These are phyloP conservation scores for Sesbania bispinosa DNA, from an alignment of 306 rosid species.

Conservation along the genomic window DNA sequence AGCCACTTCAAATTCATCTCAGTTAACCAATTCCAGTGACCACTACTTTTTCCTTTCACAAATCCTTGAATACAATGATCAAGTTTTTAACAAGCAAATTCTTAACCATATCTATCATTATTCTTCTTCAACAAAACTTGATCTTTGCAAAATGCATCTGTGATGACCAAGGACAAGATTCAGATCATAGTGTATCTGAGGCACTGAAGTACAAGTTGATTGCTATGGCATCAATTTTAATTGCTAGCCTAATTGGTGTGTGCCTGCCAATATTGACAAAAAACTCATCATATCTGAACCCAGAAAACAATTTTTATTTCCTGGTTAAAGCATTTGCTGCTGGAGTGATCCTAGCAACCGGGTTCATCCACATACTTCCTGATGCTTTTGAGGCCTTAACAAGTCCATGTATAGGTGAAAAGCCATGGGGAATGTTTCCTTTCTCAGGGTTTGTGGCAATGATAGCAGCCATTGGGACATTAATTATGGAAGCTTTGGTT, in stretches of 20 bases:
- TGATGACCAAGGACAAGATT: conserved; percentile 1
- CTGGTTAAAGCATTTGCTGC: conserved; percentile 63
- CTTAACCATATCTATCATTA: neutral
- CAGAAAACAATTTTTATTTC: conserved; percentile 44
- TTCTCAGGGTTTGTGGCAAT: conserved; percentile 62
- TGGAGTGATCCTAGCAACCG: conserved; percentile 71
- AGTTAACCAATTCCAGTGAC: neutral
- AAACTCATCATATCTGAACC: conserved; percentile 28
- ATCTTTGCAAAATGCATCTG: conserved; percentile 29
- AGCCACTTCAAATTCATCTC: neutral
- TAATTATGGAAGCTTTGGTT: conserved; percentile 55
- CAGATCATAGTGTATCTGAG: conserved; percentile 11
- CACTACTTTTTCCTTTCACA: neutral
- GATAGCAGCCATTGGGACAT: conserved; percentile 53
- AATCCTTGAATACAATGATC: conserved; percentile 9
- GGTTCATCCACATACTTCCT: conserved; percentile 61
- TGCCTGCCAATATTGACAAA: conserved; percentile 46
- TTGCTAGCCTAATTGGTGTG: conserved; percentile 48
- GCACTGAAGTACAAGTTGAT: conserved; percentile 44
- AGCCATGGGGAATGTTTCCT: conserved; percentile 63
- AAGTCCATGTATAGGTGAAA: conserved; percentile 44
- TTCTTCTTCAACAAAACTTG: conserved; percentile 24
- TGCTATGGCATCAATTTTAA: conserved; percentile 42
- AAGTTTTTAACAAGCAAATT: conserved; percentile 14
- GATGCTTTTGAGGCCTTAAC: conserved; percentile 52